Conservation (phyloP, 169 alveolate genomes). For the Theileria parva region DNA sequence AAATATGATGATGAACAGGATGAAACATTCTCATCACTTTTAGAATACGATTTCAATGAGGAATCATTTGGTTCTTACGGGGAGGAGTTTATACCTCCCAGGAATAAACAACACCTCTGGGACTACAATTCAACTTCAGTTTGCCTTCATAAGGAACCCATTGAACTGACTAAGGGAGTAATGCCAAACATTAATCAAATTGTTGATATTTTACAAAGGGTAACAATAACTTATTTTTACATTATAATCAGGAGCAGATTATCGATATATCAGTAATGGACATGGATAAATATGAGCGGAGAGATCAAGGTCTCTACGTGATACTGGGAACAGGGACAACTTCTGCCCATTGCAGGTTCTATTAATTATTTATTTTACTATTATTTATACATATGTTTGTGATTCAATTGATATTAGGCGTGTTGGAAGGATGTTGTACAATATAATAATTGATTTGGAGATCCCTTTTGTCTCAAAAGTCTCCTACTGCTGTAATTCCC, state of each 20-base stretch:
- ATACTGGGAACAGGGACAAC: conserved; percentile 80
- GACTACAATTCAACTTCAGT: conserved; percentile 68
- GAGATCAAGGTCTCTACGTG: conserved; percentile 78
- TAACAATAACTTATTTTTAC: conserved; percentile 3
- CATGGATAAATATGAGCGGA: conserved; percentile 76
- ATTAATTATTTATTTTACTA: neutral
- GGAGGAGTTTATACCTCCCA: conserved; percentile 67
- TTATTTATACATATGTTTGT: neutral
- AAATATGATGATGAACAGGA: neutral
- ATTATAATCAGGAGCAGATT: conserved; percentile 55
- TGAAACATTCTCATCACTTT: conserved; percentile 22
- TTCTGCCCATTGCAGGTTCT: conserved; percentile 68
- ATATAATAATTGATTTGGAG: conserved; percentile 71
- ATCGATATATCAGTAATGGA: conserved; percentile 66
- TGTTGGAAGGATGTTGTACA: conserved; percentile 71
- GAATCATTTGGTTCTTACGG: conserved; percentile 68
- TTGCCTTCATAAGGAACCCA: conserved; percentile 31
- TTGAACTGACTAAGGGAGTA: conserved; percentile 72
- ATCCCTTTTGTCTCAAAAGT: conserved; percentile 75
- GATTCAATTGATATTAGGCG: conserved; percentile 41
- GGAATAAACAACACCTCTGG: conserved; percentile 73
- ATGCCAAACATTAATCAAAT: conserved; percentile 80
- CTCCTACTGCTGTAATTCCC: conserved; percentile 73
- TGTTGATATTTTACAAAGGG: conserved; percentile 77
- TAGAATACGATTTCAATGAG: conserved; percentile 45